A percentile compares a stretch with the other conserved stretches of the same genome.
phyloP scores from a whole-genome alignment of 495 filamentous ascomycete species.

The Talaromyces adpressus region DNA sequence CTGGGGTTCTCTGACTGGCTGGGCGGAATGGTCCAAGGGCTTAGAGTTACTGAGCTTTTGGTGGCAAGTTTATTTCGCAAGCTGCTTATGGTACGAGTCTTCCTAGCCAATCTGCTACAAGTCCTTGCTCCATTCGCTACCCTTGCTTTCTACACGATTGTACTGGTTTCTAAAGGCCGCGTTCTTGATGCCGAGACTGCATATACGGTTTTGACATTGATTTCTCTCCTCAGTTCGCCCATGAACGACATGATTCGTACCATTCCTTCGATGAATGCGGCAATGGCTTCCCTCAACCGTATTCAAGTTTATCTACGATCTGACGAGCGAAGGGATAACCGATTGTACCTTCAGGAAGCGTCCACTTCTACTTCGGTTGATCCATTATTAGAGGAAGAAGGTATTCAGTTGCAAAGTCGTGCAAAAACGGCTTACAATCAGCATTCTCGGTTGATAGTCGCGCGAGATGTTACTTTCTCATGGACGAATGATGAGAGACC shows the following conservation, averaged over 20 bases:
- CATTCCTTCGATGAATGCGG: slow-evolving; percentile 10
- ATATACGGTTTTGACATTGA: slow-evolving; percentile 75
- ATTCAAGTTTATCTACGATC: slow-evolving; percentile 14
- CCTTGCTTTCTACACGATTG: neutral
- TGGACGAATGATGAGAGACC: slow-evolving; percentile 42
- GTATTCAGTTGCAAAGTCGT: neutral
- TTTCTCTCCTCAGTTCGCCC: slow-evolving; percentile 24
- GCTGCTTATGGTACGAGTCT: slow-evolving; percentile 17
- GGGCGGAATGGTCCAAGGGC: slow-evolving; percentile 31
- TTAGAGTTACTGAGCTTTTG: slow-evolving; percentile 49
- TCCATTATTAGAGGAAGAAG: neutral
- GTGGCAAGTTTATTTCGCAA: slow-evolving; percentile 50
- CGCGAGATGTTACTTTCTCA: slow-evolving; percentile 41
- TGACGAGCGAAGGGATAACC: slow-evolving; percentile 8
- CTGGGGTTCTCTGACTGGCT: slow-evolving; percentile 35
- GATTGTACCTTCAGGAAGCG: neutral
- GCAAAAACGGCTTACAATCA: neutral
- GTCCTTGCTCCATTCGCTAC: neutral
- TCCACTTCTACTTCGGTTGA: neutral
- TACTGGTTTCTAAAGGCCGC: slow-evolving; percentile 13
- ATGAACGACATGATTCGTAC: slow-evolving; percentile 11
- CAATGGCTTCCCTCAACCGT: slow-evolving; percentile 9
- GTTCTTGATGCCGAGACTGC: slow-evolving; percentile 64
- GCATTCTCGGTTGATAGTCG: slow-evolving; percentile 12
- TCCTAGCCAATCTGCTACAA: neutral